Percentiles rank a stretch among this genome's conserved stretches.
Conservation (phyloP, 2,329 filamentous ascomycete species). For the Dothideomycetes sp. region DNA sequence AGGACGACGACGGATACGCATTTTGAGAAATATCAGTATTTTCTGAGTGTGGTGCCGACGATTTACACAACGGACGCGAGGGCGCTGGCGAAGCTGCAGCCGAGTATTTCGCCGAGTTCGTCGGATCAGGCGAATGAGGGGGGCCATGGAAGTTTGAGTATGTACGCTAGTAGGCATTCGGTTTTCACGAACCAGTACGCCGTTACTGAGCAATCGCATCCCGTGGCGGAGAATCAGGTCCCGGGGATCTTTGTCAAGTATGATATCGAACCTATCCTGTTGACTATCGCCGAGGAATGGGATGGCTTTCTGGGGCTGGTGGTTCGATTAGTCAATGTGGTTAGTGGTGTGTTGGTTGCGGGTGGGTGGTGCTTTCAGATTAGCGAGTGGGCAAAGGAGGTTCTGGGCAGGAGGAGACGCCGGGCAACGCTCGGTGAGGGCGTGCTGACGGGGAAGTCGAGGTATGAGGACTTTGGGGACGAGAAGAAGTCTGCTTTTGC, state of each 20-base stretch:
- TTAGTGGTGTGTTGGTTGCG: conserved; percentile 82
- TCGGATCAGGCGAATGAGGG: conserved; percentile 22
- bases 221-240: conserved; percentile 56
- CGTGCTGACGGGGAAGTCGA: conserved; percentile 33
- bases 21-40: conserved; percentile 98
- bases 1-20: conserved; percentile 61
- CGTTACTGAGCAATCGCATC: conserved; percentile 75
- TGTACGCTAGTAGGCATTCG: conserved; percentile 39
- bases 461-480: background rate
- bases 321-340: conserved; percentile 78
- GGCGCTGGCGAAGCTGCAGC: conserved; percentile 34
- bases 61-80: conserved; percentile 55
- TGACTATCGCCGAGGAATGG: conserved; percentile 74
- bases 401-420: conserved; percentile 31
- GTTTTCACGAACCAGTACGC: conserved; percentile 97
- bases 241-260: conserved; percentile 98
- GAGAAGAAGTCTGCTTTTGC: background rate
- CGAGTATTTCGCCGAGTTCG: conserved; percentile 30
- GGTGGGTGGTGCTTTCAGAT: conserved; percentile 90
- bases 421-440: conserved; percentile 31
- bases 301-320: conserved; percentile 63
- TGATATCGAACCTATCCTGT: conserved; percentile 89
- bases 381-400: conserved; percentile 57
- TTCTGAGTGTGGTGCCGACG: conserved; percentile 87
- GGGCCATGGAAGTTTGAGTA: conserved; percentile 16